These are phyloP conservation scores for Balakata baccata DNA, from an alignment of 345 rosid genomes.

Conservation along the genomic window DNA sequence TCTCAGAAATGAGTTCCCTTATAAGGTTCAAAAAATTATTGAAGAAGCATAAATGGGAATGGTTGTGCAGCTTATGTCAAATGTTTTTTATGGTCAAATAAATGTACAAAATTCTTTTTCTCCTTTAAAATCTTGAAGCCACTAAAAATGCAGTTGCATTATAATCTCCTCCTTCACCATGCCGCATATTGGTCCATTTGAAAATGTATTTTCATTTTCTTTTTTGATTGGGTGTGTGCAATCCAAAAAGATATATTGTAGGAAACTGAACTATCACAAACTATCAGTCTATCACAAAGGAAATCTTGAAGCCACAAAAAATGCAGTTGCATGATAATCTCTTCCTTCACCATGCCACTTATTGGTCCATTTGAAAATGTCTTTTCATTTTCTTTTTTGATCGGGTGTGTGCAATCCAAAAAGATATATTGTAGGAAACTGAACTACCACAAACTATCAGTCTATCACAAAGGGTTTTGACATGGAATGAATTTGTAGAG, in stretches of 20 bases:
- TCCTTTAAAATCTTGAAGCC: background rate
- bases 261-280: too few relatives aligned
- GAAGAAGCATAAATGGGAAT: background rate
- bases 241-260: too few relatives aligned
- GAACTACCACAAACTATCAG: too few relatives aligned
- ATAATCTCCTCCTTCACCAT: background rate
- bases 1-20: background rate
- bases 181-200: background rate
- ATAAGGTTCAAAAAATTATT: background rate
- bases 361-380: too few relatives aligned
- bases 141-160: background rate
- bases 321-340: too few relatives aligned
- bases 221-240: too few relatives aligned
- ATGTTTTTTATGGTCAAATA: background rate
- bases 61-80: background rate
- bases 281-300: too few relatives aligned
- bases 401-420: too few relatives aligned
- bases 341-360: background rate
- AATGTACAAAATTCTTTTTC: background rate
- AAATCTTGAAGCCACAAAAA: background rate
- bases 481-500: background rate
- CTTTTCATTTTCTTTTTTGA: too few relatives aligned
- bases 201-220: too few relatives aligned
- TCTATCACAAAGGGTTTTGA: background rate
- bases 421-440: too few relatives aligned